Percentiles rank a stretch among this genome's conserved stretches.
Conservation (phyloP, 1,139 yeast genomes). For the Blastobotrys buckinghamii region DNA sequence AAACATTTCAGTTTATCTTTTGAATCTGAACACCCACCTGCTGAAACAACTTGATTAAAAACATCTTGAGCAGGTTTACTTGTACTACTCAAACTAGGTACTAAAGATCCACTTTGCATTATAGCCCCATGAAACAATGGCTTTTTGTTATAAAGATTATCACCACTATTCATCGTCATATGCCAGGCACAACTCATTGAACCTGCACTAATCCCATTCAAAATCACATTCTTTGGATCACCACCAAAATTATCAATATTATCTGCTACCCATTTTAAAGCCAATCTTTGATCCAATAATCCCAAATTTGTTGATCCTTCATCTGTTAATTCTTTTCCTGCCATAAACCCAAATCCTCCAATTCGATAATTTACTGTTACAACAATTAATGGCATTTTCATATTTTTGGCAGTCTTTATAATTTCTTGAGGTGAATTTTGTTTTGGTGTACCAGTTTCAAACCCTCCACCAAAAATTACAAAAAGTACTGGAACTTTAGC, state of each 20-base stretch:
- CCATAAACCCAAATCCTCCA: conserved; percentile 32
- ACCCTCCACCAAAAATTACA: conserved; percentile 38
- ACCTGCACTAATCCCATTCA: conserved; percentile 38
- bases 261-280: conserved; percentile 36
- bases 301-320: conserved; percentile 30
- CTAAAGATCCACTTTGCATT: conserved; percentile 10
- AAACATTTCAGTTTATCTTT: conserved; percentile 18
- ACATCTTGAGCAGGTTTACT: background rate
- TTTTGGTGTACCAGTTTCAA: conserved; percentile 9
- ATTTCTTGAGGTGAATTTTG: background rate
- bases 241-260: conserved; percentile 38
- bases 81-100: conserved; percentile 12
- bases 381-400: conserved; percentile 29
- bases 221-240: conserved; percentile 32
- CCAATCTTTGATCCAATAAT: conserved; percentile 34
- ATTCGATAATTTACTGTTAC: conserved; percentile 35
- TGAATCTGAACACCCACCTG: conserved; percentile 13
- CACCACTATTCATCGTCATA: conserved; percentile 24
- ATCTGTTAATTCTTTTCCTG: conserved; percentile 24
- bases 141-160: conserved; percentile 16
- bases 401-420: background rate
- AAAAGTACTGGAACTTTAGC: conserved; percentile 29
- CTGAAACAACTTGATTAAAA: conserved; percentile 12
- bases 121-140: conserved; percentile 6
- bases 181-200: conserved; percentile 31